Conservation (phyloP, 2,329 filamentous ascomycete species). For the Apiospora hydei region DNA sequence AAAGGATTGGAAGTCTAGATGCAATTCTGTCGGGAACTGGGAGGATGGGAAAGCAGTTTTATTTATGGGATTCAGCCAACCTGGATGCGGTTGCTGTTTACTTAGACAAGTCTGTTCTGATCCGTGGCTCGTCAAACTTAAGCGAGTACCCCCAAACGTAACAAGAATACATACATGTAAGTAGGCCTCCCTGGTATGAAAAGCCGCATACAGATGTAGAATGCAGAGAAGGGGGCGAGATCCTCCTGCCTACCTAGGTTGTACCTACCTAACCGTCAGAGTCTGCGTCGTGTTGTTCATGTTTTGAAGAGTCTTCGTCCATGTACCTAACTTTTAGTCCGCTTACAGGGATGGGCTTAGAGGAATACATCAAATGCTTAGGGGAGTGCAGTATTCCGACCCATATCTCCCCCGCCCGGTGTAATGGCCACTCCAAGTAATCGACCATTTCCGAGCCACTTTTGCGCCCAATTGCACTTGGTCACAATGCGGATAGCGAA, state of each 20-base stretch:
- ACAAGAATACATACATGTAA: constrained; percentile 8
- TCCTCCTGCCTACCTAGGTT: not conserved
- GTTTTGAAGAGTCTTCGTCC: constrained; percentile 17
- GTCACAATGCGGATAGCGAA: constrained; percentile 4
- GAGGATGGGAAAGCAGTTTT: constrained; percentile 11
- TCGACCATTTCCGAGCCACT: not conserved
- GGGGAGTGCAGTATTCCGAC: not conserved
- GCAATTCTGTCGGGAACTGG: not conserved
- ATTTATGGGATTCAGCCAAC: constrained; percentile 11
- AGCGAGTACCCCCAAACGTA: constrained; percentile 12
- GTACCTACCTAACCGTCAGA: constrained; percentile 13
- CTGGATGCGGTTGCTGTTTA: constrained; percentile 11
- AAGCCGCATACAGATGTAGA: constrained; percentile 4
- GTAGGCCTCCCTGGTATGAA: constrained; percentile 11
- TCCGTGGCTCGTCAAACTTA: not conserved
- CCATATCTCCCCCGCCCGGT: constrained; percentile 20
- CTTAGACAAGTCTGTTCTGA: not conserved
- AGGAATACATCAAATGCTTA: not conserved
- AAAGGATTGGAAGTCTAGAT: constrained; percentile 3
- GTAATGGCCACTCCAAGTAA: constrained; percentile 16
- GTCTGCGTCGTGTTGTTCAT: constrained; percentile 1
- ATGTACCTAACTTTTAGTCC: constrained; percentile 17
- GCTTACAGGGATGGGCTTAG: constrained; percentile 9
- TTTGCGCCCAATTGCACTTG: constrained; percentile 16
- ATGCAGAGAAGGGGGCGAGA: constrained; percentile 2